Conservation (phyloP, 169 alveolate species). For the Babesia ovis region DNA sequence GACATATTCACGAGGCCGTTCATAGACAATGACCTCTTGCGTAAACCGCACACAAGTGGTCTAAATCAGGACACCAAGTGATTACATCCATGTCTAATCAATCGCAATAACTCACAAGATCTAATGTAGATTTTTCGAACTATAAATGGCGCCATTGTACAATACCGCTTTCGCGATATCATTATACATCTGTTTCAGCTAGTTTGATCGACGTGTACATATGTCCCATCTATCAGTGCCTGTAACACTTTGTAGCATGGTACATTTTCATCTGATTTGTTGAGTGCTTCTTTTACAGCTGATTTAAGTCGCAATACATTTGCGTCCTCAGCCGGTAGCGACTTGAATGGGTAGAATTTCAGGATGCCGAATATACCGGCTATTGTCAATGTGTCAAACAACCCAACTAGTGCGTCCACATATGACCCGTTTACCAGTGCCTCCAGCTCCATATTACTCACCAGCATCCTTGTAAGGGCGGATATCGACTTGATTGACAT, state of each 20-base stretch:
- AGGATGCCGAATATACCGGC: background rate
- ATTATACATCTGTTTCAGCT: too few relatives aligned
- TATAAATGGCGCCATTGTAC: too few relatives aligned
- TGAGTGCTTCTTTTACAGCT: background rate
- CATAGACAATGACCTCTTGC: slow-evolving; percentile 28
- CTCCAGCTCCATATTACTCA: slow-evolving; percentile 17
- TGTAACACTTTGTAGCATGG: slow-evolving; percentile 8
- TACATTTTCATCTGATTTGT: background rate
- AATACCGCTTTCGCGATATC: too few relatives aligned
- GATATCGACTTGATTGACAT: slow-evolving; percentile 36
- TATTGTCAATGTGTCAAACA: background rate
- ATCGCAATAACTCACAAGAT: too few relatives aligned
- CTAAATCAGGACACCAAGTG: too few relatives aligned
- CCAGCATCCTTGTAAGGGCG: slow-evolving; percentile 34
- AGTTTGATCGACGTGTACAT: too few relatives aligned
- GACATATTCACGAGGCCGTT: slow-evolving; percentile 79
- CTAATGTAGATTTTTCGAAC: too few relatives aligned
- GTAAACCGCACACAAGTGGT: background rate
- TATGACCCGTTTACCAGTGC: slow-evolving; percentile 8
- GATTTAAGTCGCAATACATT: background rate
- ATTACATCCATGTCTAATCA: too few relatives aligned
- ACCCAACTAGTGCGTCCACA: slow-evolving; percentile 18
- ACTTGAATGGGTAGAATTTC: slow-evolving; percentile 13
- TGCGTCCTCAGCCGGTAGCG: background rate
- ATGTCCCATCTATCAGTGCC: slow-evolving; percentile 5